Evolutionary conservation across 2,329 filamentous ascomycete genomes (phyloP).

Genomic region (Fusarium musae): DNA sequence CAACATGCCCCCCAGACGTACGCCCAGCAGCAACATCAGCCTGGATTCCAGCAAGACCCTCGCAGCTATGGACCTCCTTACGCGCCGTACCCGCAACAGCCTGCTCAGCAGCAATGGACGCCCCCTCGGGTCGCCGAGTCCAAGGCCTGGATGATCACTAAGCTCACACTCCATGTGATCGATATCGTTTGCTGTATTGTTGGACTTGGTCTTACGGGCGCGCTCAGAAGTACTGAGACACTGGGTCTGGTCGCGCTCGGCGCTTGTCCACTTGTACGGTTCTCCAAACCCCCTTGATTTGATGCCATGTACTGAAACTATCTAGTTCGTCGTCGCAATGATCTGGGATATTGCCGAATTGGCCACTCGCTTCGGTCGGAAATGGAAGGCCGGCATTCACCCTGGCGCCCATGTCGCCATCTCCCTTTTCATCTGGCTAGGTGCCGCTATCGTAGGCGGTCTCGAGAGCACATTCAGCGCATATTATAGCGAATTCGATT

Average conservation of each 20-base stretch:
- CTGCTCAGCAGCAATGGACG: slow-evolving; percentile 31
- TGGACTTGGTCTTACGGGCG: slow-evolving; percentile 45
- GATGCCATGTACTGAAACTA: not conserved
- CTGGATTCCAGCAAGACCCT: slow-evolving; percentile 37
- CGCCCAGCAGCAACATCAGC: slow-evolving; percentile 21
- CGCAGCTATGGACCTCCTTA: slow-evolving; percentile 43
- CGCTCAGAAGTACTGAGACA: slow-evolving; percentile 22
- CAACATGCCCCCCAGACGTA: slow-evolving; percentile 21
- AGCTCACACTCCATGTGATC: slow-evolving; percentile 46
- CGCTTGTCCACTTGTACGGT: slow-evolving; percentile 36
- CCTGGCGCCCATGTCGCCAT: slow-evolving; percentile 57
- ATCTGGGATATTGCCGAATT: slow-evolving; percentile 55
- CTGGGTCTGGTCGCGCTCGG: slow-evolving; percentile 19
- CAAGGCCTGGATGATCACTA: slow-evolving; percentile 45
- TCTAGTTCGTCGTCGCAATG: slow-evolving; percentile 50
- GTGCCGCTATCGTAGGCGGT: slow-evolving; percentile 43
- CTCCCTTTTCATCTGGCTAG: slow-evolving; percentile 56
- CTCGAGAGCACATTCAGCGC: slow-evolving; percentile 36
- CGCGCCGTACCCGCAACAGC: slow-evolving; percentile 38
- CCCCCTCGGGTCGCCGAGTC: slow-evolving; percentile 21
- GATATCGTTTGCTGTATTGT: slow-evolving; percentile 44
- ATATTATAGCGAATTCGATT: slow-evolving; percentile 17
- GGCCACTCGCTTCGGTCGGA: slow-evolving; percentile 50
- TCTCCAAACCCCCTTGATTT: not conserved
- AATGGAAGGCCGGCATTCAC: slow-evolving; percentile 51